Evolutionary conservation across 2,329 filamentous ascomycete genomes (phyloP).

Genomic region (Dactylellina cionopaga): DNA sequence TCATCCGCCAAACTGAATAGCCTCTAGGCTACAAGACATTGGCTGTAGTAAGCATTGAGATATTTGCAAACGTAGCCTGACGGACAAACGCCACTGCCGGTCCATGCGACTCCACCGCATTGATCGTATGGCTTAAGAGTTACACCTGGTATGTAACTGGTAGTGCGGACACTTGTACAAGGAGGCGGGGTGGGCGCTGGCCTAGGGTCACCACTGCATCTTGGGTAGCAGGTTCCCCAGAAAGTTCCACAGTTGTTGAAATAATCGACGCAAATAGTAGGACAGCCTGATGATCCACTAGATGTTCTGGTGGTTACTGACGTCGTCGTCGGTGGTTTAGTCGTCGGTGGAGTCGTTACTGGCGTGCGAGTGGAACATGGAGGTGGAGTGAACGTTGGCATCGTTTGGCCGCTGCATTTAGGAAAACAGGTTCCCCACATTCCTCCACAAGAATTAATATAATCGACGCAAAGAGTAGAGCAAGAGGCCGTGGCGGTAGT

Average conservation of each 20-base stretch:
- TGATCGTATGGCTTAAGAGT: conserved; percentile 9
- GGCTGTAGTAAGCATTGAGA: conserved; percentile 24
- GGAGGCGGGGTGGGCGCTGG: neutral
- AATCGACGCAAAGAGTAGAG: conserved; percentile 19
- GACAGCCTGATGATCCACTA: no score
- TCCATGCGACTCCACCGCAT: conserved; percentile 18
- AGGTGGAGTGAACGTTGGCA: conserved; percentile 22
- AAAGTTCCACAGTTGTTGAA: conserved; percentile 3
- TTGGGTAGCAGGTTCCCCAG: conserved; percentile 28
- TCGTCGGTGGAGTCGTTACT: neutral
- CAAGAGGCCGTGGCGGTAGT: conserved; percentile 21
- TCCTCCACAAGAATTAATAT: conserved; percentile 19
- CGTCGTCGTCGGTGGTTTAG: neutral
- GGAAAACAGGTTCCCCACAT: conserved; percentile 29
- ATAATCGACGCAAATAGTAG: conserved; percentile 3
- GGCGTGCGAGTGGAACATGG: neutral
- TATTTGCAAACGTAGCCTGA: neutral
- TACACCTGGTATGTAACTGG: neutral
- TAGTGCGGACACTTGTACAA: conserved; percentile 3
- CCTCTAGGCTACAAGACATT: neutral
- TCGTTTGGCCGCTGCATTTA: neutral
- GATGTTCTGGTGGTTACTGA: neutral
- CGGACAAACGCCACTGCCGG: conserved; percentile 13
- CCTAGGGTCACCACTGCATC: neutral
- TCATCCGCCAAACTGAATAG: neutral